phyloP scores from a whole-genome alignment of 176 grass and related monocot genomes.

The Avena atlantica region DNA sequence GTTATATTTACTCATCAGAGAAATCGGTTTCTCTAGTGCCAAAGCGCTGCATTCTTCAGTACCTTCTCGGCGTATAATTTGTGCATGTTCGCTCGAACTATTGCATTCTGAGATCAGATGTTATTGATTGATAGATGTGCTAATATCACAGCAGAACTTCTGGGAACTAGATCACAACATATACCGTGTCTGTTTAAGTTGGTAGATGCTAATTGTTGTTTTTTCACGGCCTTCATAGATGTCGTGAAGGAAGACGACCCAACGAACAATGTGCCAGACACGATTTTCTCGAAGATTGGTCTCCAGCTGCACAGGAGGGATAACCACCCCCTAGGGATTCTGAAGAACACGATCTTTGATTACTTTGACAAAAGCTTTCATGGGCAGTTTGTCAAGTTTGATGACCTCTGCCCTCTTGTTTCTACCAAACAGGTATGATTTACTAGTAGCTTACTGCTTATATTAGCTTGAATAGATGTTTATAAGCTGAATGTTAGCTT shows the following conservation, averaged over 20 bases:
- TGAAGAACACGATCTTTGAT: slow-evolving; percentile 84
- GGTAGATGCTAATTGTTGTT: slow-evolving; percentile 4
- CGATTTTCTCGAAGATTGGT: slow-evolving; percentile 84
- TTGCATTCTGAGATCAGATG: no score
- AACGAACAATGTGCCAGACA: slow-evolving; percentile 86
- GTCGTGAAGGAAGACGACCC: slow-evolving; percentile 89
- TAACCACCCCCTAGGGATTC: slow-evolving; percentile 86
- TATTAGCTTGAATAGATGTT: not conserved
- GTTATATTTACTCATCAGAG: not conserved
- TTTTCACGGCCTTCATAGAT: slow-evolving; percentile 50
- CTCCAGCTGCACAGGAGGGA: slow-evolving; percentile 92
- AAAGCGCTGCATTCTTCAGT: not conserved
- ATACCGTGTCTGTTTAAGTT: not conserved
- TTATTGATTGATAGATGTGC: no score
- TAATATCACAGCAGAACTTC: no score
- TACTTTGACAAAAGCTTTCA: slow-evolving; percentile 82
- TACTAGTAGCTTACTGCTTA: not conserved
- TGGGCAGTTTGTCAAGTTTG: slow-evolving; percentile 80
- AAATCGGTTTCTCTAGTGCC: not conserved
- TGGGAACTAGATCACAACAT: not conserved
- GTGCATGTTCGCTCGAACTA: not conserved
- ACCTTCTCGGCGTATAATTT: not conserved
- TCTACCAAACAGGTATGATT: slow-evolving; percentile 77
- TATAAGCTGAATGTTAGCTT: not conserved
- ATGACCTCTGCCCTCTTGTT: slow-evolving; percentile 94